Percentiles rank a stretch among this genome's conserved stretches.
Conservation (phyloP, 805 yeast genomes). For the Wickerhamomyces xylosicus region DNA sequence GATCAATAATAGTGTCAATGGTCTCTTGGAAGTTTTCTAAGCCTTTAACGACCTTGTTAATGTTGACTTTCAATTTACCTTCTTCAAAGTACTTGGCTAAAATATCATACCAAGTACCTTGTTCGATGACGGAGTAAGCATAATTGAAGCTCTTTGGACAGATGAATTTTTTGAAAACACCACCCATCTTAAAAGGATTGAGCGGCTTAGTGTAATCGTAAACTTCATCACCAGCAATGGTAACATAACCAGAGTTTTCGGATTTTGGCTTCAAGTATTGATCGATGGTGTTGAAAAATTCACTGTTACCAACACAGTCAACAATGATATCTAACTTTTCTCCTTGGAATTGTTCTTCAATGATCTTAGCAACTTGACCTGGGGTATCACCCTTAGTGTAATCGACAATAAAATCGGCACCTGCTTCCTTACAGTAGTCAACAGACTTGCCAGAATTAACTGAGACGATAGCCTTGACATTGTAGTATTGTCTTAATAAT, state of each 20-base stretch:
- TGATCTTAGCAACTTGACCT: slow-evolving; percentile 20
- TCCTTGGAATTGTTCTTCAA: slow-evolving; percentile 14
- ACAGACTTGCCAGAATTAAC: slow-evolving; percentile 42
- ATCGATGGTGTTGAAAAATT: slow-evolving; percentile 32
- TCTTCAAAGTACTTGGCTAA: slow-evolving; percentile 27
- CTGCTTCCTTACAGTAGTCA: slow-evolving; percentile 32
- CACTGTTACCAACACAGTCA: slow-evolving; percentile 56
- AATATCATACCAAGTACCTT: slow-evolving; percentile 14
- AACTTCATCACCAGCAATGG: slow-evolving; percentile 48
- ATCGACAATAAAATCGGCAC: slow-evolving; percentile 51
- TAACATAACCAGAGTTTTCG: slow-evolving; percentile 38
- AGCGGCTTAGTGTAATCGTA: slow-evolving; percentile 16
- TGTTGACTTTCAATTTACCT: slow-evolving; percentile 30
- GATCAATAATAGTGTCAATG: slow-evolving; percentile 31
- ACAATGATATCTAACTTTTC: slow-evolving; percentile 49
- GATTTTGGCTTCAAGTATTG: slow-evolving; percentile 34
- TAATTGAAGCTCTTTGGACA: slow-evolving; percentile 20
- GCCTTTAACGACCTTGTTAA: slow-evolving; percentile 40
- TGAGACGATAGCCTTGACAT: slow-evolving; percentile 42
- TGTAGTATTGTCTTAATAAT: slow-evolving; percentile 38
- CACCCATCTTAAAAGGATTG: slow-evolving; percentile 5
- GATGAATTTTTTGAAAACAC: slow-evolving; percentile 6
- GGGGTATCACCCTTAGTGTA: slow-evolving; percentile 38
- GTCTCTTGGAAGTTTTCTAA: slow-evolving; percentile 44
- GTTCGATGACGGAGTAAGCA: slow-evolving; percentile 8